Base-by-base conservation (phyloP, 306 rosid species). In the Morella rubra region DNA sequence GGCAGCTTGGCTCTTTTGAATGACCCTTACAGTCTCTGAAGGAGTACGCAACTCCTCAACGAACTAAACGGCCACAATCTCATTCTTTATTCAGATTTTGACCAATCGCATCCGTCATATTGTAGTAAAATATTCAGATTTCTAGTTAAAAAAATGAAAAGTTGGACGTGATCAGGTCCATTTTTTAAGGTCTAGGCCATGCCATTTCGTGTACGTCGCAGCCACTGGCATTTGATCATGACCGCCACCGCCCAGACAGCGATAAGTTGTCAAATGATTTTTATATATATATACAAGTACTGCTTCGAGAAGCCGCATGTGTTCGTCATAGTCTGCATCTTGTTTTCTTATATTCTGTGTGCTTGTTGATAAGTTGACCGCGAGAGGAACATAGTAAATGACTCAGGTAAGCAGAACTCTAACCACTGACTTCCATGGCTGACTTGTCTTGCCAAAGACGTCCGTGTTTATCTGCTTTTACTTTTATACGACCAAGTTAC, bases 21-120 rank as follows among this genome's bases (percentile, higher is more conserved):
- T 72, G 88, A 59, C 88, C 72, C 58, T 81, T 81, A 54, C 84
- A 72, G 15, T 51, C 5, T 62, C 18, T 6, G 81, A 85, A 85
- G 74, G 79, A 75, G 83, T 53, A 78, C 52, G 3, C 5, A 44
- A 46, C 70, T 74, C 81, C 71, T 78, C 84, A 59, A 58, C 80
- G 42, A 72, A 47, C 47, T 71, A 64, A 64, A 83, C 69, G 79
- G 81, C 72, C 83, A 72, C 71, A 59, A 16, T 42, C 71, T 55
- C 45, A 22, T n/a, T 45, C 24, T 59, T 44, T 62, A 24, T 46
- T 6, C 1, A 19, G 44, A 8, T 5, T 42, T 69, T 70, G 70
- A 64, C 75, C 53, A 75, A 66, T 37, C 32, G 44, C 16, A 58
- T 44, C 18, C 20, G 4, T 9, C 11, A 2, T 16, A 32, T 18